Evolutionary conservation across 441 rosid genomes (phyloP).

Genomic region (Biscutella laevigata): DNA sequence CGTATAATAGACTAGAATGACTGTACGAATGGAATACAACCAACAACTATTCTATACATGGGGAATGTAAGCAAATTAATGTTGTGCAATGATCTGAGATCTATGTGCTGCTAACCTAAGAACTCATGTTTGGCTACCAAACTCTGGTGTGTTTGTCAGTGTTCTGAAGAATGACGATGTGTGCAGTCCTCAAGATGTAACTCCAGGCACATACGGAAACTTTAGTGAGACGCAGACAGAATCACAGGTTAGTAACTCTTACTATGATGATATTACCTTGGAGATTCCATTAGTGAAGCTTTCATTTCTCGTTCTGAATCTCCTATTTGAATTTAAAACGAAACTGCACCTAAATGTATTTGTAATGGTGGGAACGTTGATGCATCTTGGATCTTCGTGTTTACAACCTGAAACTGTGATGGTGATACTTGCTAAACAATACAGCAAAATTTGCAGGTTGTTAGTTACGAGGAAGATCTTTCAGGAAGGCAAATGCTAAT

Average conservation of each 20-base stretch:
- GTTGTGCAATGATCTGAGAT: not conserved
- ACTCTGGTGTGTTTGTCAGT: conserved; percentile 14
- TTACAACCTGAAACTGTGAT: not conserved
- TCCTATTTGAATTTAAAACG: not conserved
- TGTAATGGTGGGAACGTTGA: too few relatives aligned
- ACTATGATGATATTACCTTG: conserved; percentile 6
- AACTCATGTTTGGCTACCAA: conserved; percentile 3
- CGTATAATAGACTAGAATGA: not conserved
- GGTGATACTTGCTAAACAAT: not conserved
- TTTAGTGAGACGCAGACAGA: conserved; percentile 98
- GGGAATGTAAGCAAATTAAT: not conserved
- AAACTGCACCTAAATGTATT: not conserved
- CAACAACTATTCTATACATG: not conserved
- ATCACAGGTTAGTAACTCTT: conserved; percentile 62
- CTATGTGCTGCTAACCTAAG: not conserved
- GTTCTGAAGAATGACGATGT: conserved; percentile 36
- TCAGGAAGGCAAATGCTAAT: conserved; percentile 96
- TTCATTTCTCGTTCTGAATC: conserved; percentile 2
- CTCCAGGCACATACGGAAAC: conserved; percentile 37
- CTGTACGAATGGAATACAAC: not conserved
- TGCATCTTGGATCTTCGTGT: not conserved
- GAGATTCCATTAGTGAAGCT: conserved; percentile 1
- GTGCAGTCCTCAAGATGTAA: conserved; percentile 29
- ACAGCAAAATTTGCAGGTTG: conserved; percentile 47
- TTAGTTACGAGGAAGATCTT: conserved; percentile 89